Evolutionary conservation across 306 rosid genomes (phyloP), one percentile per base, ranked within the genome.

Genomic region (Inga laurina): DNA sequence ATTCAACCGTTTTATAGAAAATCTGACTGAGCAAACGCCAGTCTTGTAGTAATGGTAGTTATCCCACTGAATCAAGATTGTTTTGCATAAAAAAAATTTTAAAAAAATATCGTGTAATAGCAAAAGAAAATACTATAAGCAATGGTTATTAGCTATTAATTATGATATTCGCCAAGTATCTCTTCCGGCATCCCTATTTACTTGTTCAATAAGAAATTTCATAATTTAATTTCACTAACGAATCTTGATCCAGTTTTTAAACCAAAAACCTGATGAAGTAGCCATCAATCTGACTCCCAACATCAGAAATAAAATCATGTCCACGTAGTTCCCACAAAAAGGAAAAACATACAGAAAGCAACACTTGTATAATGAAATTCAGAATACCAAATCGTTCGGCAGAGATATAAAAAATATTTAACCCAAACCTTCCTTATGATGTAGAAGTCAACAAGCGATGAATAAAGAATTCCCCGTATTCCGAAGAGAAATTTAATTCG

Each of bases 21-120:
- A 16, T 56, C 24, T 16, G 46, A 74, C 21, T 7, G 72, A 57
- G 32, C 61, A 79, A 72, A 66, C 37, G 66, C 68, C 81, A 79
- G 9, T 74, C 77, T 68, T 13, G 61, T 46, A 19, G 79, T 8
- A 62, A 44, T 69, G 76, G 61, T 18, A 27, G 75, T 8, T 48
- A 44, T 59, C 71, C 74, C 70, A 71, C 41, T 39, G 70, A 44
- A 71, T 45, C 66, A 30, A 0, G 27, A 8, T 69, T 46, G 3
- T 59, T 59, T 18, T 3, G 19, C 19, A 22, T 22, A 59, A 1
- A 35, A 69, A 18, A 19, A 5, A 21, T 39, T 2, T 2, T 0
- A 44, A 69, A 5, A 18, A 19, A 21, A 8, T 16, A 18, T 7
- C 46, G 19, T 21, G 8, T 67, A 13, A 67, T 4, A 19, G 41